Percentiles rank a stretch among this genome's conserved stretches.
Conservation (phyloP, 805 yeast species). For the Suhomyces emberorum region DNA sequence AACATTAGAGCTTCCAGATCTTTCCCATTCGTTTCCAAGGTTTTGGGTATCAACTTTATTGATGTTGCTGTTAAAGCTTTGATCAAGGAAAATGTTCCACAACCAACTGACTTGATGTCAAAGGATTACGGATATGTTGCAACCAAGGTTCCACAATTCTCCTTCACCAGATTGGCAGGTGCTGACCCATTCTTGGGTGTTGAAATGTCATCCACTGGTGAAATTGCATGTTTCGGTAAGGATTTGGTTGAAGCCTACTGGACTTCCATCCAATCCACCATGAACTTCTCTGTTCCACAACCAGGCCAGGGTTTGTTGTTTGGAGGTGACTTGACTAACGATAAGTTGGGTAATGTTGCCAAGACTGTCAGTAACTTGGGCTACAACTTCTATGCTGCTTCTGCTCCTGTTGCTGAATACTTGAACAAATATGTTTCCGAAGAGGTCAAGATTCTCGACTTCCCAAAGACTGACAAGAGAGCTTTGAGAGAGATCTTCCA, state of each 20-base stretch:
- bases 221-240: conserved; percentile 93
- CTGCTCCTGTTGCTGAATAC: conserved; percentile 67
- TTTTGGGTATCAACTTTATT: conserved; percentile 89
- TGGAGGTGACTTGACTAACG: conserved; percentile 86
- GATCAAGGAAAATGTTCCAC: conserved; percentile 68
- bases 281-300: conserved; percentile 92
- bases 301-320: conserved; percentile 88
- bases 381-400: conserved; percentile 77
- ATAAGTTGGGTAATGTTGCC: conserved; percentile 72
- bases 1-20: conserved; percentile 98
- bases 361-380: conserved; percentile 66
- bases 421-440: conserved; percentile 48
- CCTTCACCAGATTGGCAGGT: conserved; percentile 97
- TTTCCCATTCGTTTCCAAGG: conserved; percentile 98
- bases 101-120: conserved; percentile 81
- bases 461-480: conserved; percentile 92
- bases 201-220: conserved; percentile 99
- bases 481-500: conserved; percentile 92
- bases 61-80: conserved; percentile 91
- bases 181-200: conserved; percentile 99
- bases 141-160: conserved; percentile 96
- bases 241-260: conserved; percentile 90
- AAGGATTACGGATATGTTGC: conserved; percentile 80
- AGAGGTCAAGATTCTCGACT: conserved; percentile 66
- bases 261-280: conserved; percentile 94